These are phyloP conservation scores for Typha latifolia DNA, from an alignment of 176 grass and related monocot genomes.

Conservation along the genomic window DNA sequence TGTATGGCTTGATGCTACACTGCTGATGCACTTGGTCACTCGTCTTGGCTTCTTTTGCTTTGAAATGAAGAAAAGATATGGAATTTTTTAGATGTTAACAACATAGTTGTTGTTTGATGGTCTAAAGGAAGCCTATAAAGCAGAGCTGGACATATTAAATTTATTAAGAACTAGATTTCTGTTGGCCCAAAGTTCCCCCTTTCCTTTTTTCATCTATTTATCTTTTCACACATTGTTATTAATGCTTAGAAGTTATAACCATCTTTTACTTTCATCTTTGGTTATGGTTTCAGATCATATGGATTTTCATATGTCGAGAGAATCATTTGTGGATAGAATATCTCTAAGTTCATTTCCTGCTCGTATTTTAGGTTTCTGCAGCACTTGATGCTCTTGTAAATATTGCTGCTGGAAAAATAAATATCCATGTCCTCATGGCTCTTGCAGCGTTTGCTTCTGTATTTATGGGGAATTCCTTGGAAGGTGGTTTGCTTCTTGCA, in stretches of 20 bases:
- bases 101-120: too few relatives aligned
- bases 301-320: slow-evolving; percentile 3
- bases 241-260: background rate
- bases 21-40: too few relatives aligned
- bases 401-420: slow-evolving; percentile 84
- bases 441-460: slow-evolving; percentile 96
- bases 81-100: too few relatives aligned
- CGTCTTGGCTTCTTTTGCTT: too few relatives aligned
- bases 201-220: background rate
- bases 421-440: slow-evolving; percentile 98
- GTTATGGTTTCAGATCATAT: slow-evolving; percentile 2
- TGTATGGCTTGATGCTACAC: too few relatives aligned
- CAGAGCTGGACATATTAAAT: too few relatives aligned
- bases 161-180: too few relatives aligned
- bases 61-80: too few relatives aligned
- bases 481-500: slow-evolving; percentile 93
- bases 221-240: background rate
- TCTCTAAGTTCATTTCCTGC: slow-evolving; percentile 13
- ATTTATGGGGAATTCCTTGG: slow-evolving; percentile 97
- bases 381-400: slow-evolving; percentile 88
- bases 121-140: too few relatives aligned
- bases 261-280: background rate
- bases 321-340: slow-evolving; percentile 3
- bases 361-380: slow-evolving; percentile 60
- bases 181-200: background rate